Conservation (phyloP, 1,284 basidiomycete genomes). For the Microbotryum violaceum region DNA sequence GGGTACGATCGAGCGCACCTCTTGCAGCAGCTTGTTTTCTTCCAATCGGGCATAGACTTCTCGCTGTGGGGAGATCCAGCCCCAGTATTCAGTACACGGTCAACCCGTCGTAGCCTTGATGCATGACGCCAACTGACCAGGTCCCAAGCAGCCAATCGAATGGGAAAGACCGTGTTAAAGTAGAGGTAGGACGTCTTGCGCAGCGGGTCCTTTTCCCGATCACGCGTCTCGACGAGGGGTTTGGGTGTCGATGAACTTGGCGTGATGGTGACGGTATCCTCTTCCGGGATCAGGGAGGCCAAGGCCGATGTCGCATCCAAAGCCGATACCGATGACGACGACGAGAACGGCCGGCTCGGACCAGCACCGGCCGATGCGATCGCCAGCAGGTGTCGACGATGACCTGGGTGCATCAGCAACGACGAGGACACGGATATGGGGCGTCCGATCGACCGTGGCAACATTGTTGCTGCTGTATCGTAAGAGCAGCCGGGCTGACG, state of each 20-base stretch:
- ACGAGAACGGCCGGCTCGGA: too few species aligned
- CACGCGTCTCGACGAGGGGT: not conserved
- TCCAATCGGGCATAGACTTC: constrained; percentile 21
- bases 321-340: too few species aligned
- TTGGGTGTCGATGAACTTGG: not conserved
- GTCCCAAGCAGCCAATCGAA: constrained; percentile 30
- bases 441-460: too few species aligned
- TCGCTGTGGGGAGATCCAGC: not conserved
- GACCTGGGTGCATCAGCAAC: too few species aligned
- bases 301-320: too few species aligned
- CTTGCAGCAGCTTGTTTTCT: constrained; percentile 18
- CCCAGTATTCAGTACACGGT: not conserved
- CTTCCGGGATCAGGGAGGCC: too few species aligned
- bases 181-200: constrained; percentile 22
- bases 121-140: constrained; percentile 1
- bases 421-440: too few species aligned
- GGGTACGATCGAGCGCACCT: constrained; percentile 18
- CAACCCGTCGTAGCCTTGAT: not conserved
- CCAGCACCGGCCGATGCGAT: too few species aligned
- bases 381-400: too few species aligned
- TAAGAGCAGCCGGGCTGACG: too few species aligned
- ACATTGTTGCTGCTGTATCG: too few species aligned
- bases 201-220: not conserved
- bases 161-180: constrained; percentile 32
- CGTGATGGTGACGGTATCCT: not conserved